Base-by-base conservation (phyloP, 2,329 filamentous ascomycete genomes). In the Trichophyton mentagrophytes region DNA sequence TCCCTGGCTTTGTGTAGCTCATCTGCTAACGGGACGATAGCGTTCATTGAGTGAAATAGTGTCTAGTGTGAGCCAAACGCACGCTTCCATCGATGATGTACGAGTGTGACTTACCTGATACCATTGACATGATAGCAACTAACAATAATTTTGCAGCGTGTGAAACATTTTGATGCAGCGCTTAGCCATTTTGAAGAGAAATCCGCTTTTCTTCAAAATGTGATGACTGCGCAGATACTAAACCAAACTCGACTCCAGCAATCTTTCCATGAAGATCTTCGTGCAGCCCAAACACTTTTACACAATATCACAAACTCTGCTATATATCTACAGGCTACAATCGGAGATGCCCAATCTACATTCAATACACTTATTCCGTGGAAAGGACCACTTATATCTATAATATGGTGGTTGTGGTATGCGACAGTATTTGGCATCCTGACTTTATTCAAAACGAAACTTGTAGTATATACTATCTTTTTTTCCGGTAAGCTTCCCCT, bases 171-270 rank as follows among this genome's bases (percentile, higher is more conserved):
- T 58, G 69, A 73, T 36, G 60, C 40, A 2, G 66, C 68, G 1
- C 69, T 78, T 33, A 64, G 70, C 6, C 60, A 67, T 15, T 71
- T 75, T 5, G 69, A 73, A 60, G 22, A 55, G 1, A 73, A 65
- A 60, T 70, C 73, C 2, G 65, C 67, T 27, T 62, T 66, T 15
- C 60, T 78, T 9, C 70, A 70, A 22, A 65, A 66, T 59, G 64
- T 66, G 4, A 74, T 78, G 42, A 27, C 62, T n/a, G 63, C 68
- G 25, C 74, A 77, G 55, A 68, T 68, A 6, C 66, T 73, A 30
- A 62, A 65, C 36, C 69, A 70, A 27, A 55, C 62, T 20, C 64
- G 61, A 6, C 61, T 69, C 3, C 62, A 66, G 33, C 59, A 67
- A 17, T 59, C 64, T 20, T 62, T 67, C 42, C 61, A 66, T 42